phyloP scores from a whole-genome alignment of 257 asterid genomes.

The Vinca minor region DNA sequence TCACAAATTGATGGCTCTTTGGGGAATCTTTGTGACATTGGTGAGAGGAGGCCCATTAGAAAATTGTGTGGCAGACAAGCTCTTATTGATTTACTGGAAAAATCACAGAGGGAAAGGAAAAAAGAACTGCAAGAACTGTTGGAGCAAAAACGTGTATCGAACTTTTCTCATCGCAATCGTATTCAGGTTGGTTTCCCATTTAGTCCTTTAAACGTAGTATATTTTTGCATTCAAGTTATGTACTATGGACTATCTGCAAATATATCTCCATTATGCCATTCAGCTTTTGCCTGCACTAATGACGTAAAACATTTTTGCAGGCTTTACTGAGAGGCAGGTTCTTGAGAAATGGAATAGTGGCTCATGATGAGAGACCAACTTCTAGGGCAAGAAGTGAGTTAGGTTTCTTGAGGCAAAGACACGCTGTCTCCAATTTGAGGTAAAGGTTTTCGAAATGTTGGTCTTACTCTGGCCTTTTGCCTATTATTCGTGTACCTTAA shows the following conservation, averaged over 20 bases:
- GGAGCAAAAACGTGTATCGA: conserved; percentile 60
- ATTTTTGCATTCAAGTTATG: background rate
- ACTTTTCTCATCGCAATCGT: conserved; percentile 77
- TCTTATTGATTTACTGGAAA: conserved; percentile 68
- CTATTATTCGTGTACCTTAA: background rate
- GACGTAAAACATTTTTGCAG: conserved; percentile 33
- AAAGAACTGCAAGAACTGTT: conserved; percentile 51
- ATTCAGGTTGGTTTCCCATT: conserved; percentile 51
- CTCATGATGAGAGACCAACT: conserved; percentile 45
- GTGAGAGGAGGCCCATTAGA: conserved; percentile 46
- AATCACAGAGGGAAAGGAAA: conserved; percentile 66
- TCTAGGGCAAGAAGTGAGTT: conserved; percentile 61
- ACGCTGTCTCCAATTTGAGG: conserved; percentile 82
- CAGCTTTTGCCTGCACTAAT: conserved; percentile 15
- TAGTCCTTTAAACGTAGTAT: background rate
- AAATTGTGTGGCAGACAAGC: conserved; percentile 85
- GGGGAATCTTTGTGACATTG: conserved; percentile 31
- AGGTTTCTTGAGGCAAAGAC: conserved; percentile 62
- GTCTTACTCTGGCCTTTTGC: background rate
- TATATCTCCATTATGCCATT: background rate
- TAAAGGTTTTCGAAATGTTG: conserved; percentile 18
- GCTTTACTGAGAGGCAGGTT: conserved; percentile 78
- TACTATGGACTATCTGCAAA: background rate
- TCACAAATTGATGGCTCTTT: conserved; percentile 40
- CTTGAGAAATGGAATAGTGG: conserved; percentile 42